Conservation (phyloP, 306 rosid species). For the Geum urbanum region DNA sequence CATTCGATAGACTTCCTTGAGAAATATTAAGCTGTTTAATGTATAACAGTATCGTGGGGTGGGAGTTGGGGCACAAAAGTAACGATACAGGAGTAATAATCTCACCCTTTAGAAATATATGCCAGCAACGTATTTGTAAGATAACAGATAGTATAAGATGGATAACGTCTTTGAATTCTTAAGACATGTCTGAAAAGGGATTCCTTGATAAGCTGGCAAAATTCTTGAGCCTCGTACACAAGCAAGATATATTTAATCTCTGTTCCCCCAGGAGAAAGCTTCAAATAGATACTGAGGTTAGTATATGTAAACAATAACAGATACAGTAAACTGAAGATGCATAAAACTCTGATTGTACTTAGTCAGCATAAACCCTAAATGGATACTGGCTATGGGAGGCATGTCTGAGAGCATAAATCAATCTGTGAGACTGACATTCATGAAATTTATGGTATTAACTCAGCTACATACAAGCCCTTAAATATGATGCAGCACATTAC, state of each 20-base stretch:
- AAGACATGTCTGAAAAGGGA: conserved; percentile 56
- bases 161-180: conserved; percentile 60
- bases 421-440: neutral
- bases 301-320: conserved; percentile 6
- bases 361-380: neutral
- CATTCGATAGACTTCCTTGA: too few relatives aligned
- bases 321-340: neutral
- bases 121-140: conserved; percentile 72
- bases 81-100: neutral
- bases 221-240: conserved; percentile 69
- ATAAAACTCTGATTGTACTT: neutral
- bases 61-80: neutral
- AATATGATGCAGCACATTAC: too few relatives aligned
- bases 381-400: neutral
- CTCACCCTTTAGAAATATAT: conserved; percentile 72
- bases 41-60: too few relatives aligned
- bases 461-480: too few relatives aligned
- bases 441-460: neutral
- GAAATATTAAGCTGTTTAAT: too few relatives aligned
- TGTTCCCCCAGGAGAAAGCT: conserved; percentile 49
- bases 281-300: conserved; percentile 36
- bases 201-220: conserved; percentile 60
- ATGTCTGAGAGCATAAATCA: neutral
- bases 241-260: conserved; percentile 68
- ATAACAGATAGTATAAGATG: conserved; percentile 71